Percentiles rank a stretch among this genome's conserved stretches.
Conservation (phyloP, 1,284 basidiomycete genomes). For the Ceratobasidium sp. region DNA sequence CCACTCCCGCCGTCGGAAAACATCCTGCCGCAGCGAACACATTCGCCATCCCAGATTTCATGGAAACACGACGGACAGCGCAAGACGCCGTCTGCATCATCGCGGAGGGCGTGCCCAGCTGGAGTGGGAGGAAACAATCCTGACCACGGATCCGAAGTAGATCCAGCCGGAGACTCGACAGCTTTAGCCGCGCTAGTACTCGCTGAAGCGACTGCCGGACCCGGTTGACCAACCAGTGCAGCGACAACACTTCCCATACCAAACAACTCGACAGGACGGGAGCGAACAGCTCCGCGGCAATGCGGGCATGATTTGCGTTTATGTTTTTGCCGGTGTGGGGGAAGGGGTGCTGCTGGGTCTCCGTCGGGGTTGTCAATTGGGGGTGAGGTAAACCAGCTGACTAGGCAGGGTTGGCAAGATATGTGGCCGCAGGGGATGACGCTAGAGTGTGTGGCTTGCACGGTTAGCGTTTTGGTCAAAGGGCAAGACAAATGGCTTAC, state of each 20-base stretch:
- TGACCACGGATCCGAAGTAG: slow-evolving; percentile 13
- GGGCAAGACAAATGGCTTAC: slow-evolving; percentile 1
- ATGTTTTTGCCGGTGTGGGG: slow-evolving; percentile 1
- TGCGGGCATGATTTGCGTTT: slow-evolving; percentile 42
- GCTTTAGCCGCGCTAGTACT: not conserved
- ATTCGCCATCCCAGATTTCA: slow-evolving; percentile 34
- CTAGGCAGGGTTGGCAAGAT: slow-evolving; percentile 40
- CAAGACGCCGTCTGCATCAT: slow-evolving; percentile 4
- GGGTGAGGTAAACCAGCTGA: slow-evolving; percentile 38
- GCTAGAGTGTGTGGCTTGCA: not conserved
- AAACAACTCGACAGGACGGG: slow-evolving; percentile 40
- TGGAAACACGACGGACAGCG: slow-evolving; percentile 18
- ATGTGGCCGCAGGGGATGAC: slow-evolving; percentile 44
- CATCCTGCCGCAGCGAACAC: not conserved
- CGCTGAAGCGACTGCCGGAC: too few relatives aligned
- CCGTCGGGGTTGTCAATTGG: slow-evolving; percentile 2
- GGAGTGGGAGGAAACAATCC: not conserved
- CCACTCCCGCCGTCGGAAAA: slow-evolving; percentile 14
- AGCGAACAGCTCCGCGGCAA: slow-evolving; percentile 43
- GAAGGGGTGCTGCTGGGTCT: not conserved
- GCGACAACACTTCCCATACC: slow-evolving; percentile 38
- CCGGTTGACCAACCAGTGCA: slow-evolving; percentile 13
- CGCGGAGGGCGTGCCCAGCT: not conserved
- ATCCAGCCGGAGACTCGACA: not conserved
- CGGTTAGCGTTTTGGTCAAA: not conserved